Evolutionary conservation across 2,329 filamentous ascomycete genomes (phyloP).

Genomic region (Aspergillus vadensis): DNA sequence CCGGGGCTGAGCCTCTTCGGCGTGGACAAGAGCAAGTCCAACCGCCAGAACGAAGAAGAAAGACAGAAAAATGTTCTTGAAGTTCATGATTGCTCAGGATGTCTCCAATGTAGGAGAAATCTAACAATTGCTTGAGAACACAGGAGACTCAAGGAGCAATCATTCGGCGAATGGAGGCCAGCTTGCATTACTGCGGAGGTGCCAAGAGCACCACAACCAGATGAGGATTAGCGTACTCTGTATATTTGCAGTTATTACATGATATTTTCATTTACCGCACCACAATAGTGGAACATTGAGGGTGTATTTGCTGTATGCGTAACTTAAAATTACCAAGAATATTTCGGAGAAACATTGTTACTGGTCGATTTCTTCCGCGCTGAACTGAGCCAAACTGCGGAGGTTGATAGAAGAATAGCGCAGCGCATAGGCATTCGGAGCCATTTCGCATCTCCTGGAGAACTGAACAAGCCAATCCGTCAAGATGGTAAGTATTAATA

Average conservation of each 20-base stretch:
- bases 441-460: slow-evolving; percentile 12
- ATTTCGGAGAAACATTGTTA: slow-evolving; percentile 38
- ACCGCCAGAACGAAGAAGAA: slow-evolving; percentile 75
- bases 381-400: slow-evolving; percentile 18
- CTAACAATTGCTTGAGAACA: slow-evolving; percentile 22
- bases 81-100: slow-evolving; percentile 35
- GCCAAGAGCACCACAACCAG: slow-evolving; percentile 12
- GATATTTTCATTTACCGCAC: not conserved
- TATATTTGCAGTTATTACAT: slow-evolving; percentile 14
- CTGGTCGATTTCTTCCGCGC: slow-evolving; percentile 35
- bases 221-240: slow-evolving; percentile 7
- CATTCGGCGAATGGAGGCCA: slow-evolving; percentile 31
- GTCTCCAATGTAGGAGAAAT: slow-evolving; percentile 2
- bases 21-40: slow-evolving; percentile 71
- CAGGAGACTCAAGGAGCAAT: slow-evolving; percentile 12
- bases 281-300: not conserved
- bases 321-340: slow-evolving; percentile 13
- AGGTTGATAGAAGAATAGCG: slow-evolving; percentile 9
- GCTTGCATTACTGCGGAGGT: slow-evolving; percentile 39
- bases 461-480: slow-evolving; percentile 4
- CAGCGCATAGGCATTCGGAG: slow-evolving; percentile 14
- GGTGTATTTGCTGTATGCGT: not conserved
- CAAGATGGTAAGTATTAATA: slow-evolving; percentile 34
- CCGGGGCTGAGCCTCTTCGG: slow-evolving; percentile 62
- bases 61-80: slow-evolving; percentile 52